phyloP scores from a whole-genome alignment of 345 rosid species.

The Pelargonium nanum region DNA sequence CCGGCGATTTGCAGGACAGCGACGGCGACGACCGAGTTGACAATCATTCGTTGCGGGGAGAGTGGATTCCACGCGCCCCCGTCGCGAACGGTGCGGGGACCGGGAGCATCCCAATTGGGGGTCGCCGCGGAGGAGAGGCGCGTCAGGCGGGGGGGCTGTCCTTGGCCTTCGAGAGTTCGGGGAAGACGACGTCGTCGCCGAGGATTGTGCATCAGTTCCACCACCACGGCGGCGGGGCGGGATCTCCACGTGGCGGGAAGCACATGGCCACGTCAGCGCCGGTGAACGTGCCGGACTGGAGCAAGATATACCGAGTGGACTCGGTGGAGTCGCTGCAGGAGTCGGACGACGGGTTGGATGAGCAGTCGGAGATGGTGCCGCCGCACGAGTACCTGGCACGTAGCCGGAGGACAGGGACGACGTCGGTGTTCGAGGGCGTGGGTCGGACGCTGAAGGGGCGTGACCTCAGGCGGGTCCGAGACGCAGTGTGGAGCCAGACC shows the following conservation, averaged over 20 bases:
- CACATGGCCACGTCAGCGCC: slow-evolving; percentile 82
- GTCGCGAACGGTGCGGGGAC: slow-evolving; percentile 18
- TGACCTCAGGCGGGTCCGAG: slow-evolving; percentile 83
- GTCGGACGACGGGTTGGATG: slow-evolving; percentile 51
- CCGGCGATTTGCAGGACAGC: slow-evolving; percentile 17
- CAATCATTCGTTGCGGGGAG: slow-evolving; percentile 9
- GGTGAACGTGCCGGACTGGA: slow-evolving; percentile 90
- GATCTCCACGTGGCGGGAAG: slow-evolving; percentile 14
- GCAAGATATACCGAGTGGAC: slow-evolving; percentile 63
- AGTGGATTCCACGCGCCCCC: slow-evolving; percentile 34
- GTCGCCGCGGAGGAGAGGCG: slow-evolving; percentile 10
- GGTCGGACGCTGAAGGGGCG: slow-evolving; percentile 92
- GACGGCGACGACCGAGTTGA: neutral
- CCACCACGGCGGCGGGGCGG: slow-evolving; percentile 27
- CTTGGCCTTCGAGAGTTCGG: slow-evolving; percentile 51
- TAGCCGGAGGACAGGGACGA: slow-evolving; percentile 31
- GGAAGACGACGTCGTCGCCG: slow-evolving; percentile 26
- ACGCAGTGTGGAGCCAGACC: slow-evolving; percentile 91
- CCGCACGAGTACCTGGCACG: slow-evolving; percentile 87
- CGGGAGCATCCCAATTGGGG: slow-evolving; percentile 2
- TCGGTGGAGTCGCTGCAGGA: slow-evolving; percentile 77
- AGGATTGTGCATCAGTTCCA: slow-evolving; percentile 75
- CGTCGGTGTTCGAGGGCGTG: slow-evolving; percentile 72
- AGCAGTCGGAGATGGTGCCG: slow-evolving; percentile 56
- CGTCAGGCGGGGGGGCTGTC: slow-evolving; percentile 53